A percentile compares a stretch with the other conserved stretches of the same genome.
Evolutionary conservation across 768 basidiomycete genomes (phyloP).

Genomic region (Lactarius deliciosus): DNA sequence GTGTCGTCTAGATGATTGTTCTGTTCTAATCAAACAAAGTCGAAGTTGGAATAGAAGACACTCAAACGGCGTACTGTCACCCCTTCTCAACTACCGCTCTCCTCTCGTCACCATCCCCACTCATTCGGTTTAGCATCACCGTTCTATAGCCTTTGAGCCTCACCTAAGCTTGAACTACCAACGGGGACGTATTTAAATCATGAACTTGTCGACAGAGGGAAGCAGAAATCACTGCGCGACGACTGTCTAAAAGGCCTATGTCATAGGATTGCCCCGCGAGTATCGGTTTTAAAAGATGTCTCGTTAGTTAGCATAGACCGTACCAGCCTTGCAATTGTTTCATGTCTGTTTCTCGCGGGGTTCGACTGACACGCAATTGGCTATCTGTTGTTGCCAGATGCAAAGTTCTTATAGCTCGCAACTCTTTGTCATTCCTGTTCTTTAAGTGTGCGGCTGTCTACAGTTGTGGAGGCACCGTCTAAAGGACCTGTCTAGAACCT

Average conservation of each 20-base stretch:
- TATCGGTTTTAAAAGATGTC: neutral
- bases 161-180: neutral
- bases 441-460: neutral
- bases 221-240: neutral
- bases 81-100: neutral
- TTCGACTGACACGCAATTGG: neutral
- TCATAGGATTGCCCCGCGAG: neutral
- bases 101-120: neutral
- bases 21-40: neutral
- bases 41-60: neutral
- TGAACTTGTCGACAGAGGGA: neutral
- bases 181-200: neutral
- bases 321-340: neutral
- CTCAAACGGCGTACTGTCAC: neutral
- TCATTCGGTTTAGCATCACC: neutral
- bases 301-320: too few species aligned
- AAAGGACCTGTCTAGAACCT: neutral
- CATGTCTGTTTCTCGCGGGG: neutral
- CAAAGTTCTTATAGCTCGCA: neutral
- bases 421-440: neutral
- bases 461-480: neutral
- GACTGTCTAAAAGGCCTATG: neutral
- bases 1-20: slow-evolving; percentile 5
- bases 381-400: neutral
- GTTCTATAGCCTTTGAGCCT: neutral